Evolutionary conservation across 148 eudicot genomes (phyloP).

Genomic region (Spergularia bocconei): DNA sequence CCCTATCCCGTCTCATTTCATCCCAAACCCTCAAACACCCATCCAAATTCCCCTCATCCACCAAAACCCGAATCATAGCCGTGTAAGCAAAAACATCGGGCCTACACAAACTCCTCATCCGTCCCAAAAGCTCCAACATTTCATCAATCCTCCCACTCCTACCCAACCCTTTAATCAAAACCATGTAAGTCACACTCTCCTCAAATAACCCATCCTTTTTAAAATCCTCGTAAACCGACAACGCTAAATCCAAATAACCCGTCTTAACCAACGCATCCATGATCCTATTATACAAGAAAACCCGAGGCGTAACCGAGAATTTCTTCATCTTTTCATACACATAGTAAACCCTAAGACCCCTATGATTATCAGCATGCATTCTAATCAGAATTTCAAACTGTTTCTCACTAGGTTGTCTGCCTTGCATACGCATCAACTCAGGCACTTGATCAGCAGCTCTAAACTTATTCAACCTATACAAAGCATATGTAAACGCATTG

Average conservation of each 20-base stretch:
- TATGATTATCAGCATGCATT: slow-evolving; percentile 73
- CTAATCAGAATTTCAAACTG: slow-evolving; percentile 93
- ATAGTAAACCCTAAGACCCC: slow-evolving; percentile 85
- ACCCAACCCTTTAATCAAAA: slow-evolving; percentile 82
- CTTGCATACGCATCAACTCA: slow-evolving; percentile 90
- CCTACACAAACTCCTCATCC: slow-evolving; percentile 69
- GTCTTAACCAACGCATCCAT: slow-evolving; percentile 83
- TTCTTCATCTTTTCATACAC: slow-evolving; percentile 95
- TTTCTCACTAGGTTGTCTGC: slow-evolving; percentile 79
- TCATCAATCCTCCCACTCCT: slow-evolving; percentile 59
- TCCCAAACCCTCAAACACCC: slow-evolving; percentile 89
- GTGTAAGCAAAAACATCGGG: slow-evolving; percentile 98
- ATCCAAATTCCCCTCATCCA: slow-evolving; percentile 62
- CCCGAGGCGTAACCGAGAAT: slow-evolving; percentile 76
- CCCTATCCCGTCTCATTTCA: slow-evolving; percentile 67
- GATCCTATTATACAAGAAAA: slow-evolving; percentile 75
- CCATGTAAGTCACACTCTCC: slow-evolving; percentile 81
- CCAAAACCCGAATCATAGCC: slow-evolving; percentile 70
- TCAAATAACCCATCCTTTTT: slow-evolving; percentile 66
- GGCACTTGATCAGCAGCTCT: slow-evolving; percentile 91
- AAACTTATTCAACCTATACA: slow-evolving; percentile 66
- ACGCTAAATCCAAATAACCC: slow-evolving; percentile 65
- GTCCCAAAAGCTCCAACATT: slow-evolving; percentile 53
- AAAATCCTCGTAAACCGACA: slow-evolving; percentile 84
- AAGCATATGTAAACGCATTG: slow-evolving; percentile 79